Base-by-base conservation (phyloP, 345 rosid genomes). In the Brassica cretica region DNA sequence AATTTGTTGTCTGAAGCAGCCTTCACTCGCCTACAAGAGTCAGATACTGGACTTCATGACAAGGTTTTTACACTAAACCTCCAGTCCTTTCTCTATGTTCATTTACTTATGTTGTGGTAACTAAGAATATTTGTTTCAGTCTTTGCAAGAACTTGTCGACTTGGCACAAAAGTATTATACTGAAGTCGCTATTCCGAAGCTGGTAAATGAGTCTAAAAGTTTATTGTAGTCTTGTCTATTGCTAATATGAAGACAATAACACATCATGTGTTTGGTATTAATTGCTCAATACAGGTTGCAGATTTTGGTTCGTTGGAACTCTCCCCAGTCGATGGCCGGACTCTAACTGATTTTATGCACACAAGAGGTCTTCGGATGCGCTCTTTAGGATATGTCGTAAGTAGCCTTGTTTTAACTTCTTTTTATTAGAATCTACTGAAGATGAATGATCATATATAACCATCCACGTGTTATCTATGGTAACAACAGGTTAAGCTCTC, bases 301-400 rank as follows among this genome's bases (percentile, higher is more conserved):
- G 99, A 95, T 87, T 95, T 95, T 88, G 98, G 94, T 83, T 95
- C 99, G 1, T 80, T 95, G 80, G 99, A 95, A 76, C 97, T 95
- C 70, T 95, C 99, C 37, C 99, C 99, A 27, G 99, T 95, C 63
- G 99, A 95, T 89, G 98, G 99, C 12, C 94, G 96, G 84, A 95
- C 99, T 72, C 85, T 95, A 68, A 95, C 98, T 68, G 99, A 95
- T 83, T 95, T 95, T 86, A 91, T 95, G 99, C 99, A 95, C 82
- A 91, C 99, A 71, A 95, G 99, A 85, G 99, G 99, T 82, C 96
- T 95, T 83, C 88, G 84, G 80, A 91, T 95, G 96, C 93, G 91
- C 72, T 95, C 99, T 33, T 75, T 95, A 66, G 99, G 99, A 79
- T 91, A 82, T 74, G 94, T 95, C 68, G 99, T 95, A 87, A 93